phyloP scores from a whole-genome alignment of 2,329 filamentous ascomycete genomes.

The Pseudogymnoascus destructans region DNA sequence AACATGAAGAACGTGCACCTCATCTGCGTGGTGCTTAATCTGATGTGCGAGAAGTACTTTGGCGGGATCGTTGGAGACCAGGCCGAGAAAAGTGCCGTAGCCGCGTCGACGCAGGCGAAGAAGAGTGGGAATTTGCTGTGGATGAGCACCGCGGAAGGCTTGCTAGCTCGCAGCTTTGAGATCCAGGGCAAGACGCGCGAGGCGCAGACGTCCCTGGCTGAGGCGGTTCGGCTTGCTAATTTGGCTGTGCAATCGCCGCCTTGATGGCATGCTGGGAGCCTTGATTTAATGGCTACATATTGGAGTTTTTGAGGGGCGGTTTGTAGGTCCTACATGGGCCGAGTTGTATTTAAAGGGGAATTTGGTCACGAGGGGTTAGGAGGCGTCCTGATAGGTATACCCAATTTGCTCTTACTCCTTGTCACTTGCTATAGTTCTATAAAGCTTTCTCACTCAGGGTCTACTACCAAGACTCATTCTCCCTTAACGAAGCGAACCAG shows the following conservation, averaged over 20 bases:
- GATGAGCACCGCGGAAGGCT: constrained; percentile 69
- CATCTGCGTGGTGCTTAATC: constrained; percentile 67
- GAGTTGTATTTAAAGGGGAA: constrained; percentile 1
- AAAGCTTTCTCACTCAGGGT: neutral
- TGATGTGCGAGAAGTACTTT: constrained; percentile 65
- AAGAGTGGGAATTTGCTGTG: constrained; percentile 60
- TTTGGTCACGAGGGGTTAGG: neutral
- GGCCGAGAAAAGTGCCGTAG: constrained; percentile 61
- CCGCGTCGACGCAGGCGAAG: constrained; percentile 53
- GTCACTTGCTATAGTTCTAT: neutral
- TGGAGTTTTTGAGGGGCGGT: constrained; percentile 1
- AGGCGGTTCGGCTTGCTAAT: constrained; percentile 27
- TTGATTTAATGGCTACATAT: constrained; percentile 10
- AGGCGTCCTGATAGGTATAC: neutral
- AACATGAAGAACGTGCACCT: constrained; percentile 63
- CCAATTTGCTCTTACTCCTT: neutral
- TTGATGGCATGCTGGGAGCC: neutral
- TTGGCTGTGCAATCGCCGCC: constrained; percentile 13
- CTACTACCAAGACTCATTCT: neutral
- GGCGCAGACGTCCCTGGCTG: constrained; percentile 32
- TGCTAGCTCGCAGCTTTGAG: constrained; percentile 64
- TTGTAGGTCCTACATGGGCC: neutral
- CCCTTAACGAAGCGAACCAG: neutral
- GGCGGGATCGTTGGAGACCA: constrained; percentile 55
- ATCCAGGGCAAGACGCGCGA: constrained; percentile 51